Conservation (phyloP, 1,284 basidiomycete species). For the Neotropicomus parvogracilis region DNA sequence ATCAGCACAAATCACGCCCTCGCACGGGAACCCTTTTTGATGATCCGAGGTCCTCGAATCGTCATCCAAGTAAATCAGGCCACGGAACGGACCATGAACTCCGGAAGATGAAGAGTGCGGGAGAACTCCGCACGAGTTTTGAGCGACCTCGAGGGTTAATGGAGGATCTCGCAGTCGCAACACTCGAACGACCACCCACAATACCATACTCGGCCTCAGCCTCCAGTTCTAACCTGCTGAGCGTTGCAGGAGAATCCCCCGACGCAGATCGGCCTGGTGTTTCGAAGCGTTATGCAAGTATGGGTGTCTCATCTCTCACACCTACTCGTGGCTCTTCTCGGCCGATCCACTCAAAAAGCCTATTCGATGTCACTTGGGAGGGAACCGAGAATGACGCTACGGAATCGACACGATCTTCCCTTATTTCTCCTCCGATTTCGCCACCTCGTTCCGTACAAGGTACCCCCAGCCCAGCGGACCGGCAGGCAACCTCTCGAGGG, state of each 20-base stretch:
- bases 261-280: constrained; percentile 35
- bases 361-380: constrained; percentile 40
- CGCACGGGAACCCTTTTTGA: constrained; percentile 23
- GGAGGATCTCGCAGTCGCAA: constrained; percentile 14
- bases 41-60: constrained; percentile 28
- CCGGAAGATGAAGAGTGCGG: constrained; percentile 84
- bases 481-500: constrained; percentile 35
- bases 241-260: constrained; percentile 32
- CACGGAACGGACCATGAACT: constrained; percentile 56
- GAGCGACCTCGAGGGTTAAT: constrained; percentile 26
- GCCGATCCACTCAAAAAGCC: constrained; percentile 47
- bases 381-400: constrained; percentile 13
- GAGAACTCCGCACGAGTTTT: constrained; percentile 60
- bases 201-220: constrained; percentile 55
- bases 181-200: constrained; percentile 39
- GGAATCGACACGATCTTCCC: constrained; percentile 25
- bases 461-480: constrained; percentile 26
- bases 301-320: constrained; percentile 49
- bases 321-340: constrained; percentile 37
- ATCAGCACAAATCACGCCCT: constrained; percentile 48
- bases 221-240: constrained; percentile 61
- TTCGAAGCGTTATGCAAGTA: constrained; percentile 62
- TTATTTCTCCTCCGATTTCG: constrained; percentile 28
- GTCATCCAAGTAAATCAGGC: constrained; percentile 36
- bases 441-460: constrained; percentile 25